A percentile compares a stretch with the other conserved stretches of the same genome.
Evolutionary conservation across 345 rosid genomes (phyloP).

Genomic region (Cochlearia excelsa): DNA sequence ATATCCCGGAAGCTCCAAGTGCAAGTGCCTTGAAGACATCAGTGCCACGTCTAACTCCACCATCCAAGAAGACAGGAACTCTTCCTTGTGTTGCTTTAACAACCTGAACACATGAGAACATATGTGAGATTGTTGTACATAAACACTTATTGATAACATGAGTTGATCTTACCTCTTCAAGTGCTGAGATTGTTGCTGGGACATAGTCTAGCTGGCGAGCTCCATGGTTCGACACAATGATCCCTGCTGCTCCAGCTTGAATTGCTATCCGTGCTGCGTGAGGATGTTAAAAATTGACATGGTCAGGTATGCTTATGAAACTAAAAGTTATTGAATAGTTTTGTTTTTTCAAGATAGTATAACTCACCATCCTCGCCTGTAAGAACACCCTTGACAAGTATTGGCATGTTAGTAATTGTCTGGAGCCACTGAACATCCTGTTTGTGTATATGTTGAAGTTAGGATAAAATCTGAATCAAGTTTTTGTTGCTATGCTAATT

Average conservation of each 20-base stretch:
- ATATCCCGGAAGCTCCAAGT: conserved; percentile 86
- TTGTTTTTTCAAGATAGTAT: not conserved
- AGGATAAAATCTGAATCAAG: not conserved
- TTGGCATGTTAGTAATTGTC: conserved; percentile 75
- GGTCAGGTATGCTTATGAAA: conserved; percentile 7
- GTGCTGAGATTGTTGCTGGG: conserved; percentile 74
- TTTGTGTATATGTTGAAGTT: conserved; percentile 6
- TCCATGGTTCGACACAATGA: conserved; percentile 89
- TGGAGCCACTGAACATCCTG: conserved; percentile 90
- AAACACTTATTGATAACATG: too few relatives aligned
- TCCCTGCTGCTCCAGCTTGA: conserved; percentile 83
- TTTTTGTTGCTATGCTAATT: not conserved
- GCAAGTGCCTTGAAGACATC: conserved; percentile 96
- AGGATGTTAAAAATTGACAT: not conserved
- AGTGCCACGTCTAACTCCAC: conserved; percentile 94
- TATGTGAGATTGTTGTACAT: not conserved
- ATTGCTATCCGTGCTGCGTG: conserved; percentile 65
- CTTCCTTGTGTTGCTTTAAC: conserved; percentile 88
- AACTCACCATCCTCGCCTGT: conserved; percentile 79
- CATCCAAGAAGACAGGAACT: conserved; percentile 85
- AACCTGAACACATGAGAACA: conserved; percentile 43
- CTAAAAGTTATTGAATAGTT: not conserved
- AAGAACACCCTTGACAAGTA: conserved; percentile 84
- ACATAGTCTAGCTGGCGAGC: conserved; percentile 92
- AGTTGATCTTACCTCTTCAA: conserved; percentile 62